Conservation (phyloP, 2,329 filamentous ascomycete genomes). For the Trichoderma endophyticum region DNA sequence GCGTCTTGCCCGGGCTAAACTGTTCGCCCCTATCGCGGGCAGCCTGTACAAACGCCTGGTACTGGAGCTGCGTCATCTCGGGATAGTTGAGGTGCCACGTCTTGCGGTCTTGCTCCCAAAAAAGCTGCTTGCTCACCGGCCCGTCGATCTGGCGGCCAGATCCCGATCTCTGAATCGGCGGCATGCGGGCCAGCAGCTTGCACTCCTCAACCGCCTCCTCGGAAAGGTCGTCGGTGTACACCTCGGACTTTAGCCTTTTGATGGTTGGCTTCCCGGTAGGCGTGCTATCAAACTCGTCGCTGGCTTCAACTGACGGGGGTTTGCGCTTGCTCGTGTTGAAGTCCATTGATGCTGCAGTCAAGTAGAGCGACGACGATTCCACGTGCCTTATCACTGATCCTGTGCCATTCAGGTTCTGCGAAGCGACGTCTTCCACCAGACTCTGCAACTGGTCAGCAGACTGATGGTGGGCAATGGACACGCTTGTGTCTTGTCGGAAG, state of each 20-base stretch:
- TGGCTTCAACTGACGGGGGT: slow-evolving; percentile 42
- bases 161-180: slow-evolving; percentile 46
- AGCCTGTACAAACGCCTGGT: slow-evolving; percentile 52
- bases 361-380: slow-evolving; percentile 23
- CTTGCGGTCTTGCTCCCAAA: slow-evolving; percentile 54
- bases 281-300: slow-evolving; percentile 47
- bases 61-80: slow-evolving; percentile 60
- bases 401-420: slow-evolving; percentile 54
- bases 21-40: slow-evolving; percentile 49
- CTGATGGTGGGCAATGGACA: slow-evolving; percentile 42
- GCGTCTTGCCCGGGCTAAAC: slow-evolving; percentile 51
- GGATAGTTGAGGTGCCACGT: slow-evolving; percentile 63
- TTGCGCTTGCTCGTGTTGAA: slow-evolving; percentile 56
- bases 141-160: slow-evolving; percentile 58
- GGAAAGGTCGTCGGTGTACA: slow-evolving; percentile 35
- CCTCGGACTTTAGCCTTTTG: slow-evolving; percentile 55
- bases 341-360: slow-evolving; percentile 31
- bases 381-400: slow-evolving; percentile 29
- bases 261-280: slow-evolving; percentile 45
- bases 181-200: slow-evolving; percentile 46
- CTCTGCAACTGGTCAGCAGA: slow-evolving; percentile 51
- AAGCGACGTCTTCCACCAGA: slow-evolving; percentile 49
- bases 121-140: slow-evolving; percentile 54
- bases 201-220: slow-evolving; percentile 42
- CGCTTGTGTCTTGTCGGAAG: slow-evolving; percentile 25